Base-by-base conservation (phyloP, 306 rosid species). In the Vigna nakashimae region DNA sequence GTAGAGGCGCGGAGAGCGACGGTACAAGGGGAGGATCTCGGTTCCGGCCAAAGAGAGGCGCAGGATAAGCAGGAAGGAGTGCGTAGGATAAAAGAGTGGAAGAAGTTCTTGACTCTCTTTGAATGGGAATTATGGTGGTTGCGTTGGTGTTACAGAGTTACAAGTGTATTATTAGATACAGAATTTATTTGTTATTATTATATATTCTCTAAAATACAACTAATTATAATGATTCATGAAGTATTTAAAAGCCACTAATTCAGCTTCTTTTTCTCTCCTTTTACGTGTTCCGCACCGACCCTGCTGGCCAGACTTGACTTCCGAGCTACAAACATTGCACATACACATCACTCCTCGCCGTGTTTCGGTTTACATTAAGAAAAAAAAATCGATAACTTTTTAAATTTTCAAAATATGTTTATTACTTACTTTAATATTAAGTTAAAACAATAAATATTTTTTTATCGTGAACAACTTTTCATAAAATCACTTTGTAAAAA, bases 71-170 rank as follows among this genome's bases (percentile, higher is more conserved):
- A 58, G 88, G 15, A 58, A 48, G 56, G 66, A 64, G 86, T 79
- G 92, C 92, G 90, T 34, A 86, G 84, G 86, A 74, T 79, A 77
- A 76, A 66, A 80, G 42, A 68, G 80, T 9, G 1, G 71, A 71
- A 16, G 32, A 59, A 53, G 73, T 58, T 69, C 68, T 76, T 72
- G 83, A 79, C 77, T 78, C 48, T 74, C 68, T 86, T 79, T 79
- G 86, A 85, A 71, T 22, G 40, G 79, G 63, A 81, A 45, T 38
- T 76, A 42, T 22, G 58, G 36, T 42, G 51, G 57, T 71, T 50
- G 67, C 2, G 45, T 43, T 10, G 50, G 50, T 52, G 69, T 74
- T 57, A 57, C 15, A 56, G 62, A 57, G 16, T 24, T 43, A 52
- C 38, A 38, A 50, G 60, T 36, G 9, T 7, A 67, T 50, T 34